These are phyloP conservation scores for Gastrolobium bilobum DNA, from an alignment of 306 rosid genomes.

Conservation along the genomic window DNA sequence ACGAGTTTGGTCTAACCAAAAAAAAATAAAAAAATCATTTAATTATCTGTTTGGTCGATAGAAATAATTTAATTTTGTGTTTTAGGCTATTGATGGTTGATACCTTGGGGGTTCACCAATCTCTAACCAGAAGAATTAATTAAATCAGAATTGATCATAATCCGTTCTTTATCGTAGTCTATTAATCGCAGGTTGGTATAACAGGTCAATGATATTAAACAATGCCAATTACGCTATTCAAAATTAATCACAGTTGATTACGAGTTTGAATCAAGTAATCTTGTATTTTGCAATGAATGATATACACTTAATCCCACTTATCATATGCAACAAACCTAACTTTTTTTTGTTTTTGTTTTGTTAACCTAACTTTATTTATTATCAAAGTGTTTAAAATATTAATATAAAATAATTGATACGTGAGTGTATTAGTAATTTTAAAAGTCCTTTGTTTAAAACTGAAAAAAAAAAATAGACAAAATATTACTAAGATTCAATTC, in stretches of 20 bases:
- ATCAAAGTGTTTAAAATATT: too few species aligned
- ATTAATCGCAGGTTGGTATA: background rate
- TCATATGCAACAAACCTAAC: too few species aligned
- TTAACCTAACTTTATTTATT: too few species aligned
- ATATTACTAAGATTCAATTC: too few species aligned
- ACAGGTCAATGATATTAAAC: background rate
- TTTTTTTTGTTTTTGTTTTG: too few species aligned
- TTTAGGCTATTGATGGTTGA: background rate
- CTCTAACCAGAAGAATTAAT: background rate
- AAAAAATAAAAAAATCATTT: background rate
- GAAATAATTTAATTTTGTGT: background rate
- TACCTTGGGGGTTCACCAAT: constrained; percentile 23
- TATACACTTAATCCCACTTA: too few species aligned
- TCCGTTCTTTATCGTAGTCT: background rate
- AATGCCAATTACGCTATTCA: background rate
- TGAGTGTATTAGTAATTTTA: too few species aligned
- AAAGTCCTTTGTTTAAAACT: too few species aligned
- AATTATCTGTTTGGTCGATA: too few species aligned
- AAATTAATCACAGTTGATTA: background rate
- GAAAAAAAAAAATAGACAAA: too few species aligned
- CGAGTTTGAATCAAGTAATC: background rate
- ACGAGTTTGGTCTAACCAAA: background rate
- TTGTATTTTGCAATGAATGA: background rate
- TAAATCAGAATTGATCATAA: background rate
- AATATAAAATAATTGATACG: too few species aligned